Evolutionary conservation across 2,329 filamentous ascomycete species (phyloP).

Genomic region (Colletotrichum agaves): DNA sequence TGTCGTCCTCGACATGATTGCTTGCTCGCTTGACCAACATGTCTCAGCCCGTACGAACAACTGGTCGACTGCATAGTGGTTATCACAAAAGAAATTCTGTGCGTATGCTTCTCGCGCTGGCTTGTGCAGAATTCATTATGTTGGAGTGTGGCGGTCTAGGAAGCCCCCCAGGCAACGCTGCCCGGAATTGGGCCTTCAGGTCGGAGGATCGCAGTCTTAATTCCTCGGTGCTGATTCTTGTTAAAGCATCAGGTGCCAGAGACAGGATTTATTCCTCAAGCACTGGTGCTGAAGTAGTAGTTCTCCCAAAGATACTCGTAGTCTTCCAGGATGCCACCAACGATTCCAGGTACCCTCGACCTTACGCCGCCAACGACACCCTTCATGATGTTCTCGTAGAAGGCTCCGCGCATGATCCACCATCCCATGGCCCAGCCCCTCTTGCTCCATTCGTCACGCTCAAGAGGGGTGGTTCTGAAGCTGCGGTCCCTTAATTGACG

Average conservation of each 20-base stretch:
- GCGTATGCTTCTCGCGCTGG: background rate
- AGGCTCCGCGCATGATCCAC: constrained; percentile 97
- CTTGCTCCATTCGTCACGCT: constrained; percentile 89
- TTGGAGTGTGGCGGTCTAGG: constrained; percentile 13
- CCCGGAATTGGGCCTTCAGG: background rate
- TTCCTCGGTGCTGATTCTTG: background rate
- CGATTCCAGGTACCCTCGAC: constrained; percentile 80
- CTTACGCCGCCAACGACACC: constrained; percentile 77
- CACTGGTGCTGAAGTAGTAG: constrained; percentile 84
- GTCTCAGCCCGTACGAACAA: constrained; percentile 4
- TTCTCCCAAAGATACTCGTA: constrained; percentile 99
- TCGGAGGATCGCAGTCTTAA: background rate
- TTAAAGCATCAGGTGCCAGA: background rate
- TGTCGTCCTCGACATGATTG: constrained; percentile 1
- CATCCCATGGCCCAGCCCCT: constrained; percentile 91
- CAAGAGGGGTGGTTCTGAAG: constrained; percentile 84
- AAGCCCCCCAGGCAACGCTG: background rate
- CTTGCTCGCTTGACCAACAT: constrained; percentile 4
- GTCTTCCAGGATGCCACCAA: constrained; percentile 89
- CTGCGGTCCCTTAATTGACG: constrained; percentile 83
- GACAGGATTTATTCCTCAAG: constrained; percentile 40
- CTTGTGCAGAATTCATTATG: background rate
- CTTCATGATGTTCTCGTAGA: constrained; percentile 92
- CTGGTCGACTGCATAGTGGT: constrained; percentile 1
- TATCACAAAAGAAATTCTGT: constrained; percentile 7